These are phyloP conservation scores for Paspalum vaginatum DNA, from an alignment of 176 grass and related monocot genomes.

Conservation along the genomic window DNA sequence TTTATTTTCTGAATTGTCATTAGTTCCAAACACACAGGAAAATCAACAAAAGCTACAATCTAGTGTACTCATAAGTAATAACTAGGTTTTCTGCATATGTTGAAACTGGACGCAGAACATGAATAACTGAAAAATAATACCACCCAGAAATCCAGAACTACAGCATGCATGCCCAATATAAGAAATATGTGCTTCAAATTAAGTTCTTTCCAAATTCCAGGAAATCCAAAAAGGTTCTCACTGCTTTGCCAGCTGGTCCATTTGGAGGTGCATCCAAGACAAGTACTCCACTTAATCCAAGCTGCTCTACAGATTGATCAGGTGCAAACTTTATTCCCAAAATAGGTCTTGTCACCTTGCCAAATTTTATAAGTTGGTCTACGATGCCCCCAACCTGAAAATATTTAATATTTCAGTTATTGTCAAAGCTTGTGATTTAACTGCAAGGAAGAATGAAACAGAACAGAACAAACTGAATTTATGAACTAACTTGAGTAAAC, in stretches of 20 bases:
- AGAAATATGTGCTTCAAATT: background rate
- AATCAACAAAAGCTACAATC: background rate
- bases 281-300: constrained; percentile 96
- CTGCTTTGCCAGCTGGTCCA: constrained; percentile 98
- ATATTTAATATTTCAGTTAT: background rate
- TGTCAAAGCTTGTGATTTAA: background rate
- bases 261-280: constrained; percentile 92
- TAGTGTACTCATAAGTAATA: background rate
- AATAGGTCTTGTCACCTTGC: constrained; percentile 97
- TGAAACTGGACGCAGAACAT: background rate
- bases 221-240: constrained; percentile 33
- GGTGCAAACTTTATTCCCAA: constrained; percentile 99
- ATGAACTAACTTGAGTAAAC: constrained; percentile 16
- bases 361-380: constrained; percentile 92
- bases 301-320: constrained; percentile 98
- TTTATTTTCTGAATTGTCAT: constrained; percentile 3
- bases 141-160: background rate
- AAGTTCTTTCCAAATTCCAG: background rate
- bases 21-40: background rate
- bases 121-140: background rate
- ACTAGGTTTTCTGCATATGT: background rate
- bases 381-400: constrained; percentile 94
- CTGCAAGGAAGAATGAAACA: background rate
- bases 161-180: background rate
- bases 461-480: constrained; percentile 19